Evolutionary conservation across 1,139 yeast species (phyloP), one percentile per base, ranked within the genome.

Genomic region (Debaryomycetaceae sp.): DNA sequence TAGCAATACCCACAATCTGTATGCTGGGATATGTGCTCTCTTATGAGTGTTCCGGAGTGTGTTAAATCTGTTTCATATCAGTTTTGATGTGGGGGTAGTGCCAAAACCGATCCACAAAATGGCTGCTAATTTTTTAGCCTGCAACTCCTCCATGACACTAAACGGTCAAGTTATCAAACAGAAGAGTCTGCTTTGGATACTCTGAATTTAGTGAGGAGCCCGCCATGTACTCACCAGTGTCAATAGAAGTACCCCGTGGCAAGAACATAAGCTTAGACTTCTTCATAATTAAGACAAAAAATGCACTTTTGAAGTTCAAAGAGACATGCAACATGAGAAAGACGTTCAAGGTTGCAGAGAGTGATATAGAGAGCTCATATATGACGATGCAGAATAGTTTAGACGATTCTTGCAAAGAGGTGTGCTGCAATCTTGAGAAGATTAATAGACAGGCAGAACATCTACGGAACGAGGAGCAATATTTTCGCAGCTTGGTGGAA

Each of bases 71-170:
- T 44, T 46, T 46, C 49, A 46, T 27, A 43, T 14, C 24, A 40
- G 48, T 45, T 45, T 42, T 37, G 34, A 22, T 34, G 38, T 22
- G 35, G 29, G n/a, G 8, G 24, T 38, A 35, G 27, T 42, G 43
- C 49, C 40, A 40, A 23, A 9, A 7, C 27, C 34, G 5, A 14
- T 42, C 46, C 48, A 43, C 49, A 46, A 41, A 43, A 38, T 46
- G 47, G 49, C 45, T 44, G 49, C 49, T 43, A 43, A 44, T 41
- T 37, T 33, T 27, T 37, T 37, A 17, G 9, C 17, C 13, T 36
- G 8, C 11, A 20, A 11, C 11, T 8, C 11, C 31, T 8, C 31
- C 11, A 7, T 27, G 31, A 27, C 31, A 27, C 31, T 27, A 27
- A 27, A 27, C 31, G 31, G 31, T 27, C 8, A 17, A 17, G 20